These are phyloP conservation scores for Calonectria hongkongensis DNA, from an alignment of 2,329 filamentous ascomycete genomes.

Conservation along the genomic window DNA sequence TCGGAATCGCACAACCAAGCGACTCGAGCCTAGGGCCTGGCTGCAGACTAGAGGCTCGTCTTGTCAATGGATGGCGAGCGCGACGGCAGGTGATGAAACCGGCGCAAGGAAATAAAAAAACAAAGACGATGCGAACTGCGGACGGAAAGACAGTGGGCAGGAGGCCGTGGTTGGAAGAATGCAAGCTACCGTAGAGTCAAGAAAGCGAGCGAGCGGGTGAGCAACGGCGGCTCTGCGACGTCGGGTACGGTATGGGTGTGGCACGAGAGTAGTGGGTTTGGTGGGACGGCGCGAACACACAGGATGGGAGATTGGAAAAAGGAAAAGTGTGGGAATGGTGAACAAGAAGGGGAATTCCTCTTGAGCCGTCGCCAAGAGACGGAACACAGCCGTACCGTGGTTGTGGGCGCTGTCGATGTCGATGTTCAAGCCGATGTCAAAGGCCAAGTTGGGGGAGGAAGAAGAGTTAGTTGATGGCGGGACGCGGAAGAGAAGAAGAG, in stretches of 20 bases:
- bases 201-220: constrained; percentile 14
- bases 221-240: constrained; percentile 50
- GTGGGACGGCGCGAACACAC: constrained; percentile 47
- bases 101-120: constrained; percentile 45
- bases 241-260: constrained; percentile 51
- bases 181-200: constrained; percentile 33
- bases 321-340: constrained; percentile 29
- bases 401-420: constrained; percentile 16
- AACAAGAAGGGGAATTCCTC: background rate
- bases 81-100: constrained; percentile 43
- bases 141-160: constrained; percentile 6
- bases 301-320: constrained; percentile 40
- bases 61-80: constrained; percentile 46
- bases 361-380: constrained; percentile 14
- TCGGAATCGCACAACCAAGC: constrained; percentile 47
- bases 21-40: constrained; percentile 44
- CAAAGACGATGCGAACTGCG: constrained; percentile 23
- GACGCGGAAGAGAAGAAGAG: constrained; percentile 41
- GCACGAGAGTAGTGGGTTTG: constrained; percentile 46
- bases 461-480: constrained; percentile 32
- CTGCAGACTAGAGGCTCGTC: constrained; percentile 46
- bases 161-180: constrained; percentile 38
- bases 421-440: constrained; percentile 31
- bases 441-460: constrained; percentile 26
- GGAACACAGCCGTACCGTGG: constrained; percentile 16